phyloP scores from a whole-genome alignment of 345 rosid species.

The Ricinus communis region DNA sequence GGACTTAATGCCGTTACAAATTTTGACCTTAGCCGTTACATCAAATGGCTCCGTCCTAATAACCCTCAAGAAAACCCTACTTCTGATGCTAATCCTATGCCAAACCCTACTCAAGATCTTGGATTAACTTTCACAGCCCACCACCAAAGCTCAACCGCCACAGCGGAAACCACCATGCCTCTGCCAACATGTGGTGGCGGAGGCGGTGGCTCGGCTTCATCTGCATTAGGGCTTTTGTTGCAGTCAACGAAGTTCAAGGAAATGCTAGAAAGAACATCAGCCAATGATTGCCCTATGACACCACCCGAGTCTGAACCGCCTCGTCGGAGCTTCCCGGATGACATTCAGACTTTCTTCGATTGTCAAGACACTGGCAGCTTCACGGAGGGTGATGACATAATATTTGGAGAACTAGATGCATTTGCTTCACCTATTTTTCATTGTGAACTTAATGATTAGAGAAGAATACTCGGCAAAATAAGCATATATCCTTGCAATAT shows the following conservation, averaged over 20 bases:
- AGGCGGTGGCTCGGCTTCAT: conserved; percentile 17
- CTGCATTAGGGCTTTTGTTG: conserved; percentile 64
- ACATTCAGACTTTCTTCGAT: conserved; percentile 66
- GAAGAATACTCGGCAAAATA: neutral
- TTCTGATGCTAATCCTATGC: neutral
- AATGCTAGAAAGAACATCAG: conserved; percentile 60
- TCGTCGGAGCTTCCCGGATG: conserved; percentile 70
- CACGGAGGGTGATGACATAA: conserved; percentile 47
- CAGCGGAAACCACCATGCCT: neutral
- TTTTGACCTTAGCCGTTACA: conserved; percentile 87
- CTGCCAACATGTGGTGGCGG: conserved; percentile 7
- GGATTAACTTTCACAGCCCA: conserved; percentile 16
- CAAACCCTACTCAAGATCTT: conserved; percentile 23
- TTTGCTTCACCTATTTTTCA: conserved; percentile 48
- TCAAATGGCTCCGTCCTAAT: conserved; percentile 58
- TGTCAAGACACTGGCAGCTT: conserved; percentile 53
- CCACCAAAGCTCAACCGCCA: conserved; percentile 8
- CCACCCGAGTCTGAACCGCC: conserved; percentile 32
- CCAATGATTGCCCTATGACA: conserved; percentile 25
- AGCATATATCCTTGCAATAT: conserved; percentile 1
- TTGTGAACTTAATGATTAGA: conserved; percentile 45
- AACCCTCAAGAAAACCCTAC: conserved; percentile 20
- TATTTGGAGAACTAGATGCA: conserved; percentile 59
- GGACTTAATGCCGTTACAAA: conserved; percentile 92
- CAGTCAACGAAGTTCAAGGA: conserved; percentile 70